Evolutionary conservation across 176 grass and related monocot genomes (phyloP).

Genomic region (Poa annua): DNA sequence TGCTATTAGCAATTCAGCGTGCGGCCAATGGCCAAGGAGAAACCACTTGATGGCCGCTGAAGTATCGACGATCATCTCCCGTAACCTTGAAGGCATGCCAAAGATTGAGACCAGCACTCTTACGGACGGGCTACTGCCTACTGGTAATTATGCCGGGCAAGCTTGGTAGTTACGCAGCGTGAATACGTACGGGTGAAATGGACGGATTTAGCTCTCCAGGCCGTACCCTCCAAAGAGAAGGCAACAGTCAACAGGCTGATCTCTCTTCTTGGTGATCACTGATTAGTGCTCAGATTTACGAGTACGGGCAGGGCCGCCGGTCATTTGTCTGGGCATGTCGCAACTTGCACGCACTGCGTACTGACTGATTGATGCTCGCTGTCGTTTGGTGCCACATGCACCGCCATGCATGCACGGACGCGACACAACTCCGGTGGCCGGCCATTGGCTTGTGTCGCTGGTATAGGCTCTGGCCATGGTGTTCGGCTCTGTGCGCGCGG

Average conservation of each 20-base stretch:
- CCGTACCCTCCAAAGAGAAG: too few species aligned
- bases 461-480: background rate
- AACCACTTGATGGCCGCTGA: background rate
- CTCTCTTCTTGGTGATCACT: too few species aligned
- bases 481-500: background rate
- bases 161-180: too few species aligned
- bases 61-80: constrained; percentile 24
- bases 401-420: background rate
- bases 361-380: background rate
- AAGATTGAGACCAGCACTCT: background rate
- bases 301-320: background rate
- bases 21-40: too few species aligned
- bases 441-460: constrained; percentile 17
- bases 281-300: background rate
- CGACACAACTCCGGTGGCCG: background rate
- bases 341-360: background rate
- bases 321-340: background rate
- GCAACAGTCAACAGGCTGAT: too few species aligned
- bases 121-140: too few species aligned
- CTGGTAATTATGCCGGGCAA: too few species aligned
- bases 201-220: too few species aligned
- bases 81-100: constrained; percentile 30
- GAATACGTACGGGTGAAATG: too few species aligned
- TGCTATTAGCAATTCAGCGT: too few species aligned
- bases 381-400: constrained; percentile 7